A percentile compares a stretch with the other conserved stretches of the same genome.
Evolutionary conservation across 2,329 filamentous ascomycete species (phyloP).

Genomic region (Stagonosporopsis chrysanthemi): DNA sequence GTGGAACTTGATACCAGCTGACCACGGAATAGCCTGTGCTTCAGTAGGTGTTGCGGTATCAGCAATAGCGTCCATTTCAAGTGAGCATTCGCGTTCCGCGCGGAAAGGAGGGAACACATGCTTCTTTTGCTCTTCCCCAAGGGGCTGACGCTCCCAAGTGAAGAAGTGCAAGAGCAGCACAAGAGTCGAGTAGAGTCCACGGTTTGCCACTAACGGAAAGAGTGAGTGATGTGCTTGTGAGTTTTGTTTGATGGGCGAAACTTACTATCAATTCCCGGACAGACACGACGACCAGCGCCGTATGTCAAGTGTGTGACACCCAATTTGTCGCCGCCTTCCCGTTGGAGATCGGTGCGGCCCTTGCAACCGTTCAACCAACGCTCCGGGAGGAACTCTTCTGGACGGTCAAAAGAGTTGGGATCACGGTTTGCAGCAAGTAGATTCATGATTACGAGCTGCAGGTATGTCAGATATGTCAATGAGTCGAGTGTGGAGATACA

Average conservation of each 20-base stretch:
- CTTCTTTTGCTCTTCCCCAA: constrained; percentile 24
- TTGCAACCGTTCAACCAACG: constrained; percentile 1
- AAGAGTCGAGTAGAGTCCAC: constrained; percentile 24
- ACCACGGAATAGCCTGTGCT: constrained; percentile 27
- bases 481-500: background rate
- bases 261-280: constrained; percentile 1
- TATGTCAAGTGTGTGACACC: constrained; percentile 12
- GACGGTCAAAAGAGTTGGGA: background rate
- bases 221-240: background rate
- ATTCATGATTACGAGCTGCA: constrained; percentile 1
- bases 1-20: constrained; percentile 27
- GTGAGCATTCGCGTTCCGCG: constrained; percentile 25
- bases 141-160: constrained; percentile 26
- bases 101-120: constrained; percentile 36
- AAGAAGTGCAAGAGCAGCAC: constrained; percentile 27
- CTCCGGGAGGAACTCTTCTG: constrained; percentile 1
- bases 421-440: constrained; percentile 3
- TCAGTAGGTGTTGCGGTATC: constrained; percentile 26
- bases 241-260: too few species aligned
- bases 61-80: constrained; percentile 24
- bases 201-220: constrained; percentile 16
- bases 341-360: background rate
- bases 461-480: background rate
- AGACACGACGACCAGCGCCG: constrained; percentile 3
- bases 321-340: background rate